These are phyloP conservation scores for Iodosphaeria phyllophila DNA, from an alignment of 2,329 filamentous ascomycete genomes.

Conservation along the genomic window DNA sequence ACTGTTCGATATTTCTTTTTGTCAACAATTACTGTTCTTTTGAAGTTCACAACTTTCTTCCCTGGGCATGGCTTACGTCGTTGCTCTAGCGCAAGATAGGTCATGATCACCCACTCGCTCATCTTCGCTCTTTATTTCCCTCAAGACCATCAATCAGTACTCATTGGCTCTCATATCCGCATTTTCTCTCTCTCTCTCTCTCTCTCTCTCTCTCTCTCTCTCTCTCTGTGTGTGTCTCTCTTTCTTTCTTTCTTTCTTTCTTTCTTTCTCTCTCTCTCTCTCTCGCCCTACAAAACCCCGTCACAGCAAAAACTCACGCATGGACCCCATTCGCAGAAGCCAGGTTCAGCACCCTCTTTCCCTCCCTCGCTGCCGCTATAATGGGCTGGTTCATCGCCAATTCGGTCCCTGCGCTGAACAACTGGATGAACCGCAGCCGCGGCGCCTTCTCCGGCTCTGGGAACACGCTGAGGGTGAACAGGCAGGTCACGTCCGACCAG, in stretches of 20 bases:
- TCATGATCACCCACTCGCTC: slow-evolving; percentile 34
- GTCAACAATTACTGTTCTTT: no score
- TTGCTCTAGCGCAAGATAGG: slow-evolving; percentile 30
- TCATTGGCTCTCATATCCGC: neutral
- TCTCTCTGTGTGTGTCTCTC: neutral
- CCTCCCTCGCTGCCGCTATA: slow-evolving; percentile 27
- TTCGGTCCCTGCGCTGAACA: slow-evolving; percentile 34
- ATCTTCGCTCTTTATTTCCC: slow-evolving; percentile 28
- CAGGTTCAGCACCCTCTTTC: no score
- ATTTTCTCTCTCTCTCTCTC: slow-evolving; percentile 33
- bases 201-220: slow-evolving; percentile 34
- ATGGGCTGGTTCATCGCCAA: slow-evolving; percentile 24
- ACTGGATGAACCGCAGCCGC: slow-evolving; percentile 31
- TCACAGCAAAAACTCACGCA: slow-evolving; percentile 18
- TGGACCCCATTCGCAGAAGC: slow-evolving; percentile 39
- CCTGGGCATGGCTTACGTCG: slow-evolving; percentile 16
- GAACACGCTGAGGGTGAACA: slow-evolving; percentile 22
- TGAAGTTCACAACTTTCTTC: no score
- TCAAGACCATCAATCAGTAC: neutral
- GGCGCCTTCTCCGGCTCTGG: slow-evolving; percentile 23
- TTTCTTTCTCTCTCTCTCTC: neutral
- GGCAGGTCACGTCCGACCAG: slow-evolving; percentile 29
- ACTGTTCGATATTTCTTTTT: neutral
- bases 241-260: neutral
- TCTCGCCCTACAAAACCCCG: neutral